These are phyloP conservation scores for Thalassiosira oceanica DNA, from an alignment of 352 stramenopile genomes.

Conservation along the genomic window DNA sequence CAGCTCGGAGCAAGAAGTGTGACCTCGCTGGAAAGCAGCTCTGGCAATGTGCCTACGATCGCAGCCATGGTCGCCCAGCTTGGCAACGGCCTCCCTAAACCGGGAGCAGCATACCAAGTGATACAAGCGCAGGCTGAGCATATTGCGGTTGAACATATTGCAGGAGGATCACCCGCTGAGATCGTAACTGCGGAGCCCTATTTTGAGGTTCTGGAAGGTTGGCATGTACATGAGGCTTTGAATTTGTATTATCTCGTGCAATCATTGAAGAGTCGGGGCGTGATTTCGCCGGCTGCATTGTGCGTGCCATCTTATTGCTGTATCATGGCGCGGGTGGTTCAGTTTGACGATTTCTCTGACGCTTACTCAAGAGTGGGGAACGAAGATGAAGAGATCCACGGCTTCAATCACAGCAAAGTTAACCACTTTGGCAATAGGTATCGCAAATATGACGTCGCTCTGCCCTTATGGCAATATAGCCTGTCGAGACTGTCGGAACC, in stretches of 20 bases:
- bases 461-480: constrained; percentile 66
- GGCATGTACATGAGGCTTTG: constrained; percentile 66
- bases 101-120: constrained; percentile 54
- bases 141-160: constrained; percentile 43
- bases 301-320: constrained; percentile 43
- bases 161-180: constrained; percentile 31
- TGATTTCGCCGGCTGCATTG: constrained; percentile 32
- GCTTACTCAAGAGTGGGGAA: constrained; percentile 51
- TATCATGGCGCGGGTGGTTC: constrained; percentile 61
- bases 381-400: constrained; percentile 50
- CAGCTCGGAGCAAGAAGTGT: constrained; percentile 50
- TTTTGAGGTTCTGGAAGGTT: constrained; percentile 73
- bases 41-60: constrained; percentile 34
- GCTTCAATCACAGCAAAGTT: constrained; percentile 55
- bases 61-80: constrained; percentile 66
- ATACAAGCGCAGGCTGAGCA: constrained; percentile 64
- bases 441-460: constrained; percentile 45
- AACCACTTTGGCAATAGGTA: constrained; percentile 53
- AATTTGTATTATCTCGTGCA: constrained; percentile 71
- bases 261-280: constrained; percentile 34
- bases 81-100: constrained; percentile 43
- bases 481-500: constrained; percentile 46
- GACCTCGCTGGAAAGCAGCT: constrained; percentile 64
- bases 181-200: constrained; percentile 74
- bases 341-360: constrained; percentile 49